Percentiles rank a stretch among this genome's conserved stretches.
phyloP scores from a whole-genome alignment of 176 grass and related monocot genomes.

The Oryza longistaminata region DNA sequence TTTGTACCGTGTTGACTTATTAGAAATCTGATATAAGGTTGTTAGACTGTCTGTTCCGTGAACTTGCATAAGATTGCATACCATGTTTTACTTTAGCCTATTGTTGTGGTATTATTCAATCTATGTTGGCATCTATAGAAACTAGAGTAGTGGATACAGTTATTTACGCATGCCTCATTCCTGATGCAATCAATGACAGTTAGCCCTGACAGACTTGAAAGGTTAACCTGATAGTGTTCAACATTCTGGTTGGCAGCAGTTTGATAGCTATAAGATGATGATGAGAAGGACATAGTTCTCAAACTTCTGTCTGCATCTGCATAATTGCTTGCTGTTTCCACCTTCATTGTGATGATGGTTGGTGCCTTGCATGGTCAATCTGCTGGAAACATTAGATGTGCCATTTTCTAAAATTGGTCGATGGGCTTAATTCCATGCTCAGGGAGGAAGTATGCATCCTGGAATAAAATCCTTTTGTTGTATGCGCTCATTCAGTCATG shows the following conservation, averaged over 20 bases:
- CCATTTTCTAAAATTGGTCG: neutral
- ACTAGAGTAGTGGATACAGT: neutral
- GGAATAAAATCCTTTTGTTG: neutral
- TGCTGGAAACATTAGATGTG: neutral
- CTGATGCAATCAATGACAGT: neutral
- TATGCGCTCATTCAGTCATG: neutral
- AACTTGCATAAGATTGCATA: neutral
- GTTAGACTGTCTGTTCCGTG: neutral
- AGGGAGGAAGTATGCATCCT: constrained; percentile 20
- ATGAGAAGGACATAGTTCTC: neutral
- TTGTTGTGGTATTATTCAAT: neutral
- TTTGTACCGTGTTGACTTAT: neutral
- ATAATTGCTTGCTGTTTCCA: neutral
- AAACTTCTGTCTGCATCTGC: neutral
- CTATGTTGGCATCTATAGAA: neutral
- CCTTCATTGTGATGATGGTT: constrained; percentile 13
- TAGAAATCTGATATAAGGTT: neutral
- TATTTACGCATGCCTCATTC: neutral
- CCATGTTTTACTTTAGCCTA: neutral
- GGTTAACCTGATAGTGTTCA: neutral
- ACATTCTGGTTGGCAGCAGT: neutral
- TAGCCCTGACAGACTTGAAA: neutral
- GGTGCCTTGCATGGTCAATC: neutral
- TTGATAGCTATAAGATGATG: neutral
- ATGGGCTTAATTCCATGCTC: neutral